Base-by-base conservation (phyloP, 108 stramenopile genomes). In the Skeletonema costatum region DNA sequence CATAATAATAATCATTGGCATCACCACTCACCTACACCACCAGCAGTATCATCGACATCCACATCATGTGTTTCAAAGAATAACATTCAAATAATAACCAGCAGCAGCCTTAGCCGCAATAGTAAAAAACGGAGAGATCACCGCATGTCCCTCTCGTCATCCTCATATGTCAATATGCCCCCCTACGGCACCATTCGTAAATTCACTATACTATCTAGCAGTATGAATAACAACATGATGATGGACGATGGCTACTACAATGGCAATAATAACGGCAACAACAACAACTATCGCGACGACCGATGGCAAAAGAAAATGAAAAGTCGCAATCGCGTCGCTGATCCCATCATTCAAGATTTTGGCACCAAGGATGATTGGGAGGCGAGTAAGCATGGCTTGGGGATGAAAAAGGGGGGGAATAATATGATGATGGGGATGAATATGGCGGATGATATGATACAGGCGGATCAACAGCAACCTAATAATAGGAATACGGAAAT, bases 291-390 rank as follows among this genome's bases (percentile, higher is more conserved):
- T 16, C 14, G 36, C 31, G 29, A 65, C 33, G 65, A 75, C 38
- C 53, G 38, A 35, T 35, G 19, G 29, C 66, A 35, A 17, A 19
- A 41, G 38, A 46, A 64, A 32, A 51, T 48, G 25, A 50, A 64
- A 32, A 51, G n/a, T 35, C 63, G 63, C 4, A 35, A 32, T 6
- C 9, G 31, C 4, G 63, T 64, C 0, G 41, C 30, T 16, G 73
- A 74, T 32, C 73, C 73, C 0, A 35, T 74, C 38, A 74, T 74
- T 50, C 73, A 74, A 42, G 73, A 74, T 42, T 74, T 74, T 64
- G 73, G 73, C 1, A 35, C 19, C 9, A 25, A 53, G 6, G 33
- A 29, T 19, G 73, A 74, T 29, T 74, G 73, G 73, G 39, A 64
- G 59, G 46, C 50, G 31, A 74, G 44, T 36, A 74, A 74, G 63